These are phyloP conservation scores for Aegilops speltoides DNA, from an alignment of 176 grass and related monocot species.

Conservation along the genomic window DNA sequence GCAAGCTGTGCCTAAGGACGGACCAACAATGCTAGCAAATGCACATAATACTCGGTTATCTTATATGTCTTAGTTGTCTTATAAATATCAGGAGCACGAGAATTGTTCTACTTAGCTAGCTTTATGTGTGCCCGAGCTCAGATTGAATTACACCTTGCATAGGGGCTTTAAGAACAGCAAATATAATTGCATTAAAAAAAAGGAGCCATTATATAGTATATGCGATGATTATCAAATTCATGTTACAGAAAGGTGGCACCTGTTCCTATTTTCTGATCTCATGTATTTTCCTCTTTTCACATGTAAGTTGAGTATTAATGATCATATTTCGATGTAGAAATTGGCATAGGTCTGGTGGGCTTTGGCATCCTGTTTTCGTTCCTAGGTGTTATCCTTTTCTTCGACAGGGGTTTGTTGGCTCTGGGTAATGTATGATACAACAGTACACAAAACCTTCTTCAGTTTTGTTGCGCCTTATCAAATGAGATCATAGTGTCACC, in stretches of 20 bases:
- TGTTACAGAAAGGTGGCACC: slow-evolving; percentile 19
- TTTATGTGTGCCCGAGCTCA: not conserved
- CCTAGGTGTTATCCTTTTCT: slow-evolving; percentile 88
- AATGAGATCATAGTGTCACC: slow-evolving; percentile 4
- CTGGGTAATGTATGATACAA: slow-evolving; percentile 91
- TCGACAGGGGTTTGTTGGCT: slow-evolving; percentile 95
- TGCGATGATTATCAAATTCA: slow-evolving; percentile 20
- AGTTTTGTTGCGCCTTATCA: slow-evolving; percentile 17
- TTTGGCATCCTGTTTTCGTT: slow-evolving; percentile 93
- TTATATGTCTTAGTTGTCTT: not conserved
- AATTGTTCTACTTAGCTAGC: not conserved
- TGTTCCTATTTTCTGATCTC: not conserved
- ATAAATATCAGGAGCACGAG: not conserved
- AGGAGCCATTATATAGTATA: not conserved
- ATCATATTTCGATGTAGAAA: slow-evolving; percentile 58
- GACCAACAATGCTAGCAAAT: not conserved
- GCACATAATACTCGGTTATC: not conserved
- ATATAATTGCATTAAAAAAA: not conserved
- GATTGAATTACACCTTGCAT: not conserved
- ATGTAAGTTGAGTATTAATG: slow-evolving; percentile 21
- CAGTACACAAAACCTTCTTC: slow-evolving; percentile 27
- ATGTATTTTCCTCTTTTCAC: slow-evolving; percentile 4
- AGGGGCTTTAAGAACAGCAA: slow-evolving; percentile 15
- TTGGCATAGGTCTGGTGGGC: slow-evolving; percentile 88
- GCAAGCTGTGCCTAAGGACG: not conserved